Conservation (phyloP, 805 yeast genomes). For the Lipomyces spencermartinsiae region DNA sequence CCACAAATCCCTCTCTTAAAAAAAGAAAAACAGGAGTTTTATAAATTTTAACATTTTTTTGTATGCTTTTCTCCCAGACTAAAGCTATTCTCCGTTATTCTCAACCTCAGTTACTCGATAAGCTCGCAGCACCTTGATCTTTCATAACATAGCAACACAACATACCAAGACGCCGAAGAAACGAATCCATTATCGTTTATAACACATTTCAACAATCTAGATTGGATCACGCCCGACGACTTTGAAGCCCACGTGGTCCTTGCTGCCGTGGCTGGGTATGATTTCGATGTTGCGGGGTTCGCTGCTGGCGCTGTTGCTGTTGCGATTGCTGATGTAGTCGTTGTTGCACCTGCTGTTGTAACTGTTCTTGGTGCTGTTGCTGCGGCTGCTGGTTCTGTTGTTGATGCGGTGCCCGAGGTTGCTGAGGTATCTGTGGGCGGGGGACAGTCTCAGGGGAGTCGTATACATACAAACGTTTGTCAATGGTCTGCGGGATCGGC, state of each 20-base stretch:
- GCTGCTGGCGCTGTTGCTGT: conserved; percentile 43
- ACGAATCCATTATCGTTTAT: not conserved
- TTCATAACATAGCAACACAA: not conserved
- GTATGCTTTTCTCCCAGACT: conserved; percentile 7
- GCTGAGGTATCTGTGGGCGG: conserved; percentile 36
- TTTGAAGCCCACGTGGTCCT: not conserved
- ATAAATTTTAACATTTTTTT: conserved; percentile 31
- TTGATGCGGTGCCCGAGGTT: conserved; percentile 38
- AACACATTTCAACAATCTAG: not conserved
- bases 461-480: conserved; percentile 78
- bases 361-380: conserved; percentile 11
- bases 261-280: conserved; percentile 30
- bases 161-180: not conserved
- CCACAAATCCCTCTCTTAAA: conserved; percentile 27
- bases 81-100: not conserved
- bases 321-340: conserved; percentile 40
- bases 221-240: not conserved
- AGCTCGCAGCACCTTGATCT: not conserved
- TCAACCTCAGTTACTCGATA: not conserved
- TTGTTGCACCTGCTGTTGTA: conserved; percentile 20
- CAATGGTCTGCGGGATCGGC: conserved; percentile 95
- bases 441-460: conserved; percentile 39
- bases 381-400: conserved; percentile 28
- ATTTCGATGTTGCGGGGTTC: conserved; percentile 38
- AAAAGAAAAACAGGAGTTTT: conserved; percentile 30